These are phyloP conservation scores for Lasiodiplodia gonubiensis DNA, from an alignment of 2,329 filamentous ascomycete genomes.

Conservation along the genomic window DNA sequence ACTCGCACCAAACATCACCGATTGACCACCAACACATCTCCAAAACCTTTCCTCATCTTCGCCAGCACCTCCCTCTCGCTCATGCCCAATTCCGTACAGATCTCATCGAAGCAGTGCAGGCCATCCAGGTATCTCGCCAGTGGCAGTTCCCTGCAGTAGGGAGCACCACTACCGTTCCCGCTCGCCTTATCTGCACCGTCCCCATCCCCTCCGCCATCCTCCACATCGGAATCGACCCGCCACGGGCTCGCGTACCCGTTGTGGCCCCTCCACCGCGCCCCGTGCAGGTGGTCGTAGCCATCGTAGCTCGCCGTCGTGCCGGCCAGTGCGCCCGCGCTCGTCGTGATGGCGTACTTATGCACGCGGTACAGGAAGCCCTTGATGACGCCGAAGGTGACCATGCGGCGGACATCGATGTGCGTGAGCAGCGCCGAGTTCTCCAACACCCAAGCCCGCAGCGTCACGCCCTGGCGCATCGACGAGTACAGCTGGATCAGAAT, in stretches of 20 bases:
- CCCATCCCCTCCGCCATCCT: constrained; percentile 28
- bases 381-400: constrained; percentile 95
- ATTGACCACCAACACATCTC: constrained; percentile 42
- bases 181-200: constrained; percentile 33
- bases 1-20: constrained; percentile 7
- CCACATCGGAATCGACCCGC: constrained; percentile 21
- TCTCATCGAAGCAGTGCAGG: constrained; percentile 78
- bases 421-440: constrained; percentile 73
- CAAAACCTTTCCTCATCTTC: constrained; percentile 59
- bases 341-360: constrained; percentile 79
- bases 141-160: constrained; percentile 41
- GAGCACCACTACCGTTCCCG: constrained; percentile 19
- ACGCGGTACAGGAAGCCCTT: constrained; percentile 93
- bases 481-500: constrained; percentile 81
- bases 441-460: constrained; percentile 85
- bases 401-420: constrained; percentile 83
- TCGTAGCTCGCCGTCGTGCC: constrained; percentile 51
- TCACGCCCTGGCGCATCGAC: constrained; percentile 79
- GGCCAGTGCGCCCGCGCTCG: constrained; percentile 40
- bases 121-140: constrained; percentile 75
- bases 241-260: constrained; percentile 18
- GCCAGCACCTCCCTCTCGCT: constrained; percentile 73
- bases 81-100: constrained; percentile 76
- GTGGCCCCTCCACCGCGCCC: constrained; percentile 37
- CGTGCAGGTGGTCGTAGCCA: constrained; percentile 25